phyloP scores from a whole-genome alignment of 1,284 basidiomycete genomes.

The Ustilago bromivora region DNA sequence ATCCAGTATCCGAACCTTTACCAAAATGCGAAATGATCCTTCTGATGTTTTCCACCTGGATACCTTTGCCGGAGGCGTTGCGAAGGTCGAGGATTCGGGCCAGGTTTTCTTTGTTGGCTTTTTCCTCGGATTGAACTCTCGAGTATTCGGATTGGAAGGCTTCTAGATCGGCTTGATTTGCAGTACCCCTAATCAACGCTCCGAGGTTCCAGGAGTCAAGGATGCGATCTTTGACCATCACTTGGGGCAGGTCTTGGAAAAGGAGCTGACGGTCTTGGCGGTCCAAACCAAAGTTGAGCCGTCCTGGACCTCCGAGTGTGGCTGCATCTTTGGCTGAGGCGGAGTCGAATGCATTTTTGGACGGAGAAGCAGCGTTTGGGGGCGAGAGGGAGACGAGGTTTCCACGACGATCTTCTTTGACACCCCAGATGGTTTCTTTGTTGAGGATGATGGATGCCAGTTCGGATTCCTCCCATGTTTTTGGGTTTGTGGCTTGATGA shows the following conservation, averaged over 20 bases:
- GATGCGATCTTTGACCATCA: slow-evolving; percentile 65
- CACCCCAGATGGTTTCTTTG: slow-evolving; percentile 65
- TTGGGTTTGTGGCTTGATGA: slow-evolving; percentile 71
- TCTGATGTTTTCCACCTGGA: slow-evolving; percentile 85
- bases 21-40: slow-evolving; percentile 86
- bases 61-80: slow-evolving; percentile 85
- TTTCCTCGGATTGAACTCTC: slow-evolving; percentile 71
- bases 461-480: slow-evolving; percentile 58
- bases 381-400: slow-evolving; percentile 48
- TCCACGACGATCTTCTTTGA: slow-evolving; percentile 63
- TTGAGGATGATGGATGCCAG: slow-evolving; percentile 58
- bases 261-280: slow-evolving; percentile 56
- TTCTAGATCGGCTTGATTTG: slow-evolving; percentile 49
- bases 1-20: slow-evolving; percentile 76
- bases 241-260: slow-evolving; percentile 62
- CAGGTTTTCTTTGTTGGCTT: slow-evolving; percentile 77
- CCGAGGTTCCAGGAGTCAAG: slow-evolving; percentile 56
- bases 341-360: slow-evolving; percentile 17
- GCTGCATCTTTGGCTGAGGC: slow-evolving; percentile 18
- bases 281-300: slow-evolving; percentile 66
- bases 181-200: slow-evolving; percentile 37
- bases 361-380: neutral
- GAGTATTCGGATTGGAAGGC: slow-evolving; percentile 50
- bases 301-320: slow-evolving; percentile 50
- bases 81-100: slow-evolving; percentile 82